Evolutionary conservation across 2,329 filamentous ascomycete species (phyloP), one percentile per base, ranked within the genome.

Genomic region (Fusarium drepaniforme): DNA sequence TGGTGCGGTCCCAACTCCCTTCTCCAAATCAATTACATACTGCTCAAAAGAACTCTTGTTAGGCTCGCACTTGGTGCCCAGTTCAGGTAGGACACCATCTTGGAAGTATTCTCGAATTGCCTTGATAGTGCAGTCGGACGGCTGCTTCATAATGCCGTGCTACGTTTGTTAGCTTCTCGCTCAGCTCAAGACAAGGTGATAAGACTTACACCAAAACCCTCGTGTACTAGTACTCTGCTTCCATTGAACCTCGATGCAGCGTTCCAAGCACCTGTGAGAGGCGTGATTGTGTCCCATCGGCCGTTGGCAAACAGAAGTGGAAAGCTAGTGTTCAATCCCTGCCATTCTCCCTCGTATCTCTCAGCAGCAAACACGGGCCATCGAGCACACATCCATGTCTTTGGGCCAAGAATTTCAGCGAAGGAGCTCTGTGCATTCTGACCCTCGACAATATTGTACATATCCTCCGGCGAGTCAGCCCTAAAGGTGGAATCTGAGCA

Each of bases 121-220:
- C 28, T 64, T 28, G 13, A 62, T 53, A 1, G 69, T 69, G 25
- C 69, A 71, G 40, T 71, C 59, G 5, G 69, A 71, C 11, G 57
- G 56, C n/a, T 71, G 69, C 6, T 58, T 62, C 61, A 71, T 68
- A 5, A 65, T 6, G 5, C 69, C 69, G 40, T 71, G 66, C 69
- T 71, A 7, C 7, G 35, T 21, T 15, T 23, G 51, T 68, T 42
- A 68, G 60, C 30, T 38, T 58, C 16, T 8, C 1, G 9, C 9
- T n/a, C 15, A 4, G 18, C 13, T 40, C 18, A 62, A 25, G 30
- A 18, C 15, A 23, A 13, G 18, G 18, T 4, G n/a, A 12, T 7
- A n/a, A 15, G 18, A 67, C 65, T 56, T 40, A 63, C 65, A 8
- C 65, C 65, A 23, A 53, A n/a, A 2, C 65, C 65, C 5, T 67